These are phyloP conservation scores for Dothistroma pini DNA, from an alignment of 2,329 filamentous ascomycete species.

Conservation along the genomic window DNA sequence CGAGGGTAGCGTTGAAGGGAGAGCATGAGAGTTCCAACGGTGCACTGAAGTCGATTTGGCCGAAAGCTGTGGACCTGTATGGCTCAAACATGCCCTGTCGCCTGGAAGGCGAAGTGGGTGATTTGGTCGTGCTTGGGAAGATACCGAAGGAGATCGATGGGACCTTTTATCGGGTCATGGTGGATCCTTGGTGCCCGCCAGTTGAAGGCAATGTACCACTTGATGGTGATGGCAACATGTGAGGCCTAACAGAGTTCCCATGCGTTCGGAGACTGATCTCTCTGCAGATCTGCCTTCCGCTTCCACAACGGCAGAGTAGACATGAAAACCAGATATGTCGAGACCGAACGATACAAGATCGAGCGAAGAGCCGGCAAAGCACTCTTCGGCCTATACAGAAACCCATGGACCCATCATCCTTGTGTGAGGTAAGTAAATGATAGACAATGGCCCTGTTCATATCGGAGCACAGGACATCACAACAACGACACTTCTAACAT, in stretches of 20 bases:
- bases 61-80: slow-evolving; percentile 21
- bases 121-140: slow-evolving; percentile 32
- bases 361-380: slow-evolving; percentile 39
- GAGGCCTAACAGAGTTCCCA: background rate
- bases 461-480: too few species aligned
- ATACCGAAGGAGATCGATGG: slow-evolving; percentile 35
- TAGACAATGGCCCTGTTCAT: too few species aligned
- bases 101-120: slow-evolving; percentile 39
- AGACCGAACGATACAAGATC: slow-evolving; percentile 41
- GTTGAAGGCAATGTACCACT: slow-evolving; percentile 53
- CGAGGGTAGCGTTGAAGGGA: background rate
- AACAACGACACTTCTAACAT: too few species aligned
- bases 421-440: slow-evolving; percentile 14
- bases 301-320: slow-evolving; percentile 43
- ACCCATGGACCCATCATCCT: slow-evolving; percentile 40
- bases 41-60: slow-evolving; percentile 16
- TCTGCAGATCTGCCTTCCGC: slow-evolving; percentile 36
- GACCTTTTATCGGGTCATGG: slow-evolving; percentile 46
- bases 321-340: slow-evolving; percentile 43
- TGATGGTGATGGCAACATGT: slow-evolving; percentile 44
- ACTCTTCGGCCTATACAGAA: slow-evolving; percentile 56
- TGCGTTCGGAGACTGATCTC: background rate
- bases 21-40: background rate
- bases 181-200: slow-evolving; percentile 55
- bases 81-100: slow-evolving; percentile 34